These are phyloP conservation scores for Pseudocercospora pini-densiflorae DNA, from an alignment of 2,329 filamentous ascomycete species.

Conservation along the genomic window DNA sequence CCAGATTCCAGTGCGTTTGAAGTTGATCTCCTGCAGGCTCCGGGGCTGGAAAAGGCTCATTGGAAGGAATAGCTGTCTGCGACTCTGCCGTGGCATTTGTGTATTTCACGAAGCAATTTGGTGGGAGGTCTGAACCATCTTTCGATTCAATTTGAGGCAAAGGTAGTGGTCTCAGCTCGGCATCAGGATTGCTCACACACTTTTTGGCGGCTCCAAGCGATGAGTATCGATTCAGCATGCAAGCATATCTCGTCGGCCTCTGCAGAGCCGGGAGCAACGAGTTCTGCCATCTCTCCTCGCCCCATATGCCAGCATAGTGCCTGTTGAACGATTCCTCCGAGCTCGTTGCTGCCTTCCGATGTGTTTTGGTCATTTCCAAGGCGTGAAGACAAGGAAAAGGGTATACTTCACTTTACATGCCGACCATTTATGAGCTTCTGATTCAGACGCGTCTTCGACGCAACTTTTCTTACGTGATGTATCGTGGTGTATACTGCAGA, in stretches of 20 bases:
- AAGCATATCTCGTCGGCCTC: conserved; percentile 30
- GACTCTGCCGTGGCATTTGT: conserved; percentile 8
- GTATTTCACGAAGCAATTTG: conserved; percentile 19
- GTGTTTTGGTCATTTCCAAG: conserved; percentile 34
- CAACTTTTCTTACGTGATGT: background rate
- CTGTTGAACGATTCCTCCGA: conserved; percentile 37
- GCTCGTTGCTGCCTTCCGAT: conserved; percentile 27
- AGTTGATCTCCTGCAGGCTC: conserved; percentile 20
- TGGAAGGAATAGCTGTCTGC: background rate
- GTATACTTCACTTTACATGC: conserved; percentile 11
- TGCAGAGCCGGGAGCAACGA: background rate
- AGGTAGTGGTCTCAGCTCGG: conserved; percentile 15
- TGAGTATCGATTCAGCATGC: conserved; percentile 37
- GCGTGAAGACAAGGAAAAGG: background rate
- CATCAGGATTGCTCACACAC: conserved; percentile 19
- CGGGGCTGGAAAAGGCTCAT: conserved; percentile 32
- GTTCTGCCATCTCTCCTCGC: conserved; percentile 35
- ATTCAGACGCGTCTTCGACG: no score
- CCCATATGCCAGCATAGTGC: conserved; percentile 38
- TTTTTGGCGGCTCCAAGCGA: conserved; percentile 20
- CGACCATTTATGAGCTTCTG: no score
- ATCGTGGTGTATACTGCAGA: background rate
- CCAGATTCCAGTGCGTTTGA: conserved; percentile 39
- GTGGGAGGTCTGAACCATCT: background rate
- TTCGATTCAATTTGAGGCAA: conserved; percentile 9